Base-by-base conservation (phyloP, 495 filamentous ascomycete species). In the Sordaria brevicollis region DNA sequence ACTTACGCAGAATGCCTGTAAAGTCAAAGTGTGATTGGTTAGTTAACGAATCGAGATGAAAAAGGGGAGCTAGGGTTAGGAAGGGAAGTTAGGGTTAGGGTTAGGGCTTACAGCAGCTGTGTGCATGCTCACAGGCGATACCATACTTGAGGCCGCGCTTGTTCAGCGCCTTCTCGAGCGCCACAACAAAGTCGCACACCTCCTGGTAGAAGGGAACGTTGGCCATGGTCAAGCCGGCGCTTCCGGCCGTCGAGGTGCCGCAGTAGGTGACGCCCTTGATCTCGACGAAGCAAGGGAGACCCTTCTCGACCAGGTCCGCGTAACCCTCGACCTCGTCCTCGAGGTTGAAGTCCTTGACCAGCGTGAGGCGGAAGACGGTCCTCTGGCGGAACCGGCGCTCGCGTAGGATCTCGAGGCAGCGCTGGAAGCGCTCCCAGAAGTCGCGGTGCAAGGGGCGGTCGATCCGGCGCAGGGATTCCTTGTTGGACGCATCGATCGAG, bases 21-120 rank as follows among this genome's bases (percentile, higher is more conserved):
- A n/a, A n/a, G n/a, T n/a, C n/a, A n/a, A n/a, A n/a, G n/a, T n/a
- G n/a, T n/a, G n/a, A n/a, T n/a, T n/a, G n/a, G n/a, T n/a, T n/a
- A n/a, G n/a, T n/a, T n/a, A n/a, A n/a, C n/a, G n/a, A n/a, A n/a
- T n/a, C n/a, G n/a, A n/a, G n/a, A n/a, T n/a, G n/a, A n/a, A n/a
- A n/a, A n/a, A n/a, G n/a, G n/a, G n/a, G n/a, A n/a, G n/a, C n/a
- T n/a, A n/a, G n/a, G n/a, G n/a, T n/a, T n/a, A n/a, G n/a, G n/a
- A n/a, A n/a, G n/a, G n/a, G n/a, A n/a, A n/a, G n/a, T n/a, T n/a
- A n/a, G n/a, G n/a, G n/a, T n/a, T n/a, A n/a, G n/a, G n/a, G n/a
- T n/a, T n/a, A n/a, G n/a, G n/a, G n/a, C n/a, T n/a, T n/a, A n/a
- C 94, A 98, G 81, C 94, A 98, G 74, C 91, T 94, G 69, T 98